Conservation (phyloP, 2,329 filamentous ascomycete species). For the Neofusicoccum parvum region DNA sequence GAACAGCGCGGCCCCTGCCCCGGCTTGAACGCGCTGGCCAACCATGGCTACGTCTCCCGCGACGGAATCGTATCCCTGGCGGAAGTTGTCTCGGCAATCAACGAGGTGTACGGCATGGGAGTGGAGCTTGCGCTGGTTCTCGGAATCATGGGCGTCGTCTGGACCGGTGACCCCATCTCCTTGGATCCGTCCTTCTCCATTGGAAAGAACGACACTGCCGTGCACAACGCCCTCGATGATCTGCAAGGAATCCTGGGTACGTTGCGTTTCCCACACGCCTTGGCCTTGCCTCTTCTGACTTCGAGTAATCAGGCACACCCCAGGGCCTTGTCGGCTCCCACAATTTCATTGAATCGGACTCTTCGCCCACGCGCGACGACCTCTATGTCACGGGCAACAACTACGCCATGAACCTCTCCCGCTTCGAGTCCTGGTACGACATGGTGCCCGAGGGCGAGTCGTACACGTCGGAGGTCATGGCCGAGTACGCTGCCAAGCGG, state of each 20-base stretch:
- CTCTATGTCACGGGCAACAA: conserved; percentile 55
- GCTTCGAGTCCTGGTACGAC: conserved; percentile 53
- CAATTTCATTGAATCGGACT: conserved; percentile 59
- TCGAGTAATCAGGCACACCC: conserved; percentile 37
- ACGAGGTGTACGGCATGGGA: conserved; percentile 51
- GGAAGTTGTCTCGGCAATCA: conserved; percentile 6
- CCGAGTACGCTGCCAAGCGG: conserved; percentile 35
- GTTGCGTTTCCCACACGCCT: background rate
- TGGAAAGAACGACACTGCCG: conserved; percentile 32
- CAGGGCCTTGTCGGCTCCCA: conserved; percentile 54
- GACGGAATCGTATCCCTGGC: conserved; percentile 3
- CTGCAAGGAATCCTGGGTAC: conserved; percentile 46
- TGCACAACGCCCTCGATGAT: conserved; percentile 38
- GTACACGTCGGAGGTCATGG: background rate
- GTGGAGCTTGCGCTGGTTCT: conserved; percentile 43
- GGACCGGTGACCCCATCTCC: conserved; percentile 54
- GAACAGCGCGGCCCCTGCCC: conserved; percentile 37
- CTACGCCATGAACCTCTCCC: conserved; percentile 54
- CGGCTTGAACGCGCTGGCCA: conserved; percentile 36
- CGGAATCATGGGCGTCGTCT: conserved; percentile 51
- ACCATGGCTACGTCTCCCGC: conserved; percentile 36
- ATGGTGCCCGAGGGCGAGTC: conserved; percentile 25
- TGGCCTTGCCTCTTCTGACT: background rate
- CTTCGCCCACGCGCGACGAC: conserved; percentile 55
- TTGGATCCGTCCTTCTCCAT: conserved; percentile 42